Conservation (phyloP, 441 rosid genomes). For the Pelargonium cotyledonis region DNA sequence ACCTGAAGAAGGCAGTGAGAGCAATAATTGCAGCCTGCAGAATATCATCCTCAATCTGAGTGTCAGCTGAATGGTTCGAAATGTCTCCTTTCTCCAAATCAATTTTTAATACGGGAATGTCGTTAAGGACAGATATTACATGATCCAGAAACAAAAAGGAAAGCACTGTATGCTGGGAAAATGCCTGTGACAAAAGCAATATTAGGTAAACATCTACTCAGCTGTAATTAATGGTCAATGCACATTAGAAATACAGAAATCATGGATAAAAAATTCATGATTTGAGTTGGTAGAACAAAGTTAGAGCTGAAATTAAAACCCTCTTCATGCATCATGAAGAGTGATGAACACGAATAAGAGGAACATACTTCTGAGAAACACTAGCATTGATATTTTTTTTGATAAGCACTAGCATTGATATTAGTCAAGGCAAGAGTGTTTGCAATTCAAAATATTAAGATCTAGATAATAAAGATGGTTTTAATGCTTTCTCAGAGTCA, state of each 20-base stretch:
- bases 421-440: background rate
- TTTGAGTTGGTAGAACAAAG: background rate
- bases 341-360: background rate
- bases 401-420: background rate
- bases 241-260: background rate
- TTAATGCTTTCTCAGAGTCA: background rate
- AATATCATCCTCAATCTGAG: conserved; percentile 55
- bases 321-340: background rate
- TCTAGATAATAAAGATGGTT: background rate
- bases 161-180: conserved; percentile 77
- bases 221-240: background rate
- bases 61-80: conserved; percentile 38
- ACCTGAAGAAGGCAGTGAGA: conserved; percentile 97
- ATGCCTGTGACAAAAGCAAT: conserved; percentile 45
- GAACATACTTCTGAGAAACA: background rate
- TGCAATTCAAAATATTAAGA: background rate
- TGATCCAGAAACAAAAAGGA: conserved; percentile 82
- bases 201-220: conserved; percentile 8
- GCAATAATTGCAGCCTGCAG: conserved; percentile 86
- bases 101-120: conserved; percentile 44
- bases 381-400: background rate
- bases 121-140: conserved; percentile 63
- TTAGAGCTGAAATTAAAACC: background rate
- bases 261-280: background rate
- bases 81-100: conserved; percentile 62